Evolutionary conservation across 257 asterid species (phyloP), one percentile per base, ranked within the genome.

Genomic region (Solanum neorickii): DNA sequence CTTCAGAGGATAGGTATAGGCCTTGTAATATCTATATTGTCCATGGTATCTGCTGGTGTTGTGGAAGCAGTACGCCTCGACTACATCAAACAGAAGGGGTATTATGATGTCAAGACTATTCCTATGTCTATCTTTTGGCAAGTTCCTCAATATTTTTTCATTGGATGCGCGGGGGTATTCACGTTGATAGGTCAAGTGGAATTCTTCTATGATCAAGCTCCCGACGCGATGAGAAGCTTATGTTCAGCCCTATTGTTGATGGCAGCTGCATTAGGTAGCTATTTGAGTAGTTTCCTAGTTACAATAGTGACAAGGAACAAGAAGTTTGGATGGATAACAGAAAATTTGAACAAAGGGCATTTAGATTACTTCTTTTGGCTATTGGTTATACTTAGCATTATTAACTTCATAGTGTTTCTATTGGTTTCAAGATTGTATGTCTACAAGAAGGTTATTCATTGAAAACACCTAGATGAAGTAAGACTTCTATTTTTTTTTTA

Each of bases 161-260:
- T 95, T 5, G 98, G 98, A 4, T 93, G 96, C 47, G 95, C 98
- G 0, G 98, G 95, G 88, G 98, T 94, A 1, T 94, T 96, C 78
- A 93, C 95, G 1, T 94, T 94, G 35, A 90, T 96, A 0, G 98
- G 98, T n/a, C 98, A 94, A 35, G 25, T 96, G 29, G 98, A 96
- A 76, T 94, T 94, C 89, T 94, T 93, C 83, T 96, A 96, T 37
- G 98, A 96, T 60, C 96, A 94, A 80, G 98, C 98, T 21, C 98
- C 98, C 0, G 98, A 94, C 9, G 96, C 94, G 1, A 94, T 96
- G 98, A 90, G 98, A 74, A 96, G 98, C 86, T 39, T 96, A 87
- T 92, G 95, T 87, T 87, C 96, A 1, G 98, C 98, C 1, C 90
- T 96, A 1, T 91, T 95, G 1, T 93, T 94, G 7, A 90, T 98